Conservation (phyloP, 495 filamentous ascomycete genomes). For the Alectoria sarmentosa region DNA sequence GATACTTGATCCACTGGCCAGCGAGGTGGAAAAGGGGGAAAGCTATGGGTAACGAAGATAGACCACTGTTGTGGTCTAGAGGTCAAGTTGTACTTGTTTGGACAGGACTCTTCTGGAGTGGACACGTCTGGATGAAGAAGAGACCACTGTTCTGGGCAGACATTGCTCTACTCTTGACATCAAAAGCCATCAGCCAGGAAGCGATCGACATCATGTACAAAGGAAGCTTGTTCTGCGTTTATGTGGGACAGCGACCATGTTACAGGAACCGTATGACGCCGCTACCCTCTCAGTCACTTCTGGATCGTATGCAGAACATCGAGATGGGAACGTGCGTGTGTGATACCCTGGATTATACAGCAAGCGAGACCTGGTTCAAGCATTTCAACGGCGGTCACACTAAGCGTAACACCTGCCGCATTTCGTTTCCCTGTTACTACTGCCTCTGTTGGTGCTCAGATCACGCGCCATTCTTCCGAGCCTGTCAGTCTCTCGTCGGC, state of each 20-base stretch:
- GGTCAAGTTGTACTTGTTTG: background rate
- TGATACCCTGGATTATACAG: background rate
- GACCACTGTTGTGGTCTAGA: background rate
- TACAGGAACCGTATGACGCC: background rate
- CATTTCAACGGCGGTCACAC: background rate
- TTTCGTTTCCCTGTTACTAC: background rate
- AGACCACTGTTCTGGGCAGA: background rate
- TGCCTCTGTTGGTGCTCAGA: background rate
- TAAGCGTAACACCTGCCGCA: background rate
- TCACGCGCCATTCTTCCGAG: background rate
- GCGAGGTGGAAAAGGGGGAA: background rate
- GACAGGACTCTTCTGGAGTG: background rate
- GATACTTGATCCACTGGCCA: background rate
- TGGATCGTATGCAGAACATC: background rate
- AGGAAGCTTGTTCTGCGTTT: background rate
- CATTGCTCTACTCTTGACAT: background rate
- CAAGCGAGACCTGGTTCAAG: background rate
- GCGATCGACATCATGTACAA: background rate
- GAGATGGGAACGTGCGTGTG: background rate
- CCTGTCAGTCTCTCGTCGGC: background rate
- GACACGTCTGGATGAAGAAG: background rate
- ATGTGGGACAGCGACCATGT: background rate
- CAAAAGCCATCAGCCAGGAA: background rate
- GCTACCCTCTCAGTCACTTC: background rate
- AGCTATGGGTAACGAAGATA: background rate